phyloP scores from a whole-genome alignment of 2,329 filamentous ascomycete species.

The Rasamsonia emersonii region DNA sequence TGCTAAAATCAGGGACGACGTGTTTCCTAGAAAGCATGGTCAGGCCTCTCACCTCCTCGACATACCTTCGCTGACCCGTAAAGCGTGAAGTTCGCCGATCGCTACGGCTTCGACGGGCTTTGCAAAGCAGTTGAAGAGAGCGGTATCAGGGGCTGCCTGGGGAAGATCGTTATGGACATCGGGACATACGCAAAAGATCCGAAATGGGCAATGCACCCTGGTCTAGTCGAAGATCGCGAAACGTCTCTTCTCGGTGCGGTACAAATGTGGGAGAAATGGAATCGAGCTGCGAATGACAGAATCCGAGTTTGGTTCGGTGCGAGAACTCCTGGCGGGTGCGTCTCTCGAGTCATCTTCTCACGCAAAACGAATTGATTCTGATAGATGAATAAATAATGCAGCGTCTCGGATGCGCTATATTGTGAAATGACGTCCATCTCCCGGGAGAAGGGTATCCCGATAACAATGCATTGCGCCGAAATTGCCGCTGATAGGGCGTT shows the following conservation, averaged over 20 bases:
- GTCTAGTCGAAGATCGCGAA: constrained; percentile 33
- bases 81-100: constrained; percentile 33
- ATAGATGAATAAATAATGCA: constrained; percentile 5
- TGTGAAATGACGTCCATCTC: constrained; percentile 35
- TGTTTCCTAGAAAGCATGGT: constrained; percentile 47
- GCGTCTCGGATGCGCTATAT: constrained; percentile 28
- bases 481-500: constrained; percentile 31
- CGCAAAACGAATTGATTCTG: constrained; percentile 2
- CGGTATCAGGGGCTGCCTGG: constrained; percentile 37
- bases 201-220: constrained; percentile 37
- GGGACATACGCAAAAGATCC: constrained; percentile 35
- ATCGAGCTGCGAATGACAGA: constrained; percentile 29
- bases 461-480: constrained; percentile 43
- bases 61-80: too few relatives aligned
- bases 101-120: constrained; percentile 40
- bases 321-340: constrained; percentile 39
- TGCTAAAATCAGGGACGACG: constrained; percentile 43
- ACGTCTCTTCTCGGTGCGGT: constrained; percentile 34
- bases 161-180: constrained; percentile 38
- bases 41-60: constrained; percentile 8
- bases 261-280: constrained; percentile 26
- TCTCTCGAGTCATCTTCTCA: not conserved
- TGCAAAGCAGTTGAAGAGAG: constrained; percentile 36
- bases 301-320: constrained; percentile 43
- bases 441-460: constrained; percentile 29